phyloP scores from a whole-genome alignment of 352 stramenopile species.

The Phytophthora ohioensis region DNA sequence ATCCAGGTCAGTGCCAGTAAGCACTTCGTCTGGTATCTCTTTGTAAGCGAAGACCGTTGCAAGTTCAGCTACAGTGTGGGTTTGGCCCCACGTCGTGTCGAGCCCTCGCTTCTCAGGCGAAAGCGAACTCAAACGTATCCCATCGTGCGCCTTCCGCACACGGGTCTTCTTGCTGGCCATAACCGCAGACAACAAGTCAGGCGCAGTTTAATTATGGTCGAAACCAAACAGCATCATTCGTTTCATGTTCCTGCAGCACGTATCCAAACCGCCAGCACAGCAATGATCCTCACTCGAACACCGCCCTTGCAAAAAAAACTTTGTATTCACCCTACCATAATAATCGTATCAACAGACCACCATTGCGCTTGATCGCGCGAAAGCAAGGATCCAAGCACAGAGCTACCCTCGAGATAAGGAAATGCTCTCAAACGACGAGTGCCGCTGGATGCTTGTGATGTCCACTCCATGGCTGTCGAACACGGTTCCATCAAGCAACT shows the following conservation, averaged over 20 bases:
- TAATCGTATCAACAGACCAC: constrained; percentile 49
- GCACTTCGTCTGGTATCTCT: constrained; percentile 70
- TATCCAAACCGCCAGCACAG: neutral
- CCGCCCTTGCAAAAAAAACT: constrained; percentile 29
- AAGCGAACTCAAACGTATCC: constrained; percentile 57
- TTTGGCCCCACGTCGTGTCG: constrained; percentile 11
- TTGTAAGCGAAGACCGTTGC: constrained; percentile 61
- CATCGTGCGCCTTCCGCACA: constrained; percentile 49
- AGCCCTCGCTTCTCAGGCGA: constrained; percentile 15
- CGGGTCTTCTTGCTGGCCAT: constrained; percentile 51
- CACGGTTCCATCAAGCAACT: constrained; percentile 68
- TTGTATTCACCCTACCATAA: constrained; percentile 50
- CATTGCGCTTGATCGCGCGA: constrained; percentile 11
- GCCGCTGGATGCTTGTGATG: constrained; percentile 71
- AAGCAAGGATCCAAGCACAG: constrained; percentile 12
- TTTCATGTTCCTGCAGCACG: neutral
- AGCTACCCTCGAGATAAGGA: constrained; percentile 55
- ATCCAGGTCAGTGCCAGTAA: constrained; percentile 64
- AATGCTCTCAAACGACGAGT: constrained; percentile 87
- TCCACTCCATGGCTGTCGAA: constrained; percentile 69
- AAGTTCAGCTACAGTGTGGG: constrained; percentile 46
- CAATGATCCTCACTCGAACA: constrained; percentile 8
- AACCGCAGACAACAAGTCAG: constrained; percentile 3
- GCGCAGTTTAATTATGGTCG: constrained; percentile 19
- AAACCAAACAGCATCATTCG: constrained; percentile 12